A percentile compares a stretch with the other conserved stretches of the same genome.
phyloP scores from a whole-genome alignment of 2,329 filamentous ascomycete genomes.

The Fusarium cicatricum region DNA sequence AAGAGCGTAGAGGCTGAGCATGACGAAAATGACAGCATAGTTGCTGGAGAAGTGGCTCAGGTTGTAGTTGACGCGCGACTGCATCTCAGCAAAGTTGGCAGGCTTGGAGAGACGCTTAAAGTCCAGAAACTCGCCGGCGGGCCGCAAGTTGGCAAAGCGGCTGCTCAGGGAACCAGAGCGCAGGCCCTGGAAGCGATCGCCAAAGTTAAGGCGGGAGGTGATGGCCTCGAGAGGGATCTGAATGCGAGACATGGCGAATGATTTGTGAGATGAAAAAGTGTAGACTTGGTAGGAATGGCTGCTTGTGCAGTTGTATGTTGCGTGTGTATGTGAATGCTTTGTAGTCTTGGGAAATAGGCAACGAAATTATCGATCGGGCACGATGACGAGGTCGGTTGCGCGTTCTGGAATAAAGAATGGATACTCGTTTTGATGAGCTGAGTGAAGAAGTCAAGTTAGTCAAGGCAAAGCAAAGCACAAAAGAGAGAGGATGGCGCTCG shows the following conservation, averaged over 20 bases:
- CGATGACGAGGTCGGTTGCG: constrained; percentile 35
- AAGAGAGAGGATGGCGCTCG: neutral
- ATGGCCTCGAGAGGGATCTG: constrained; percentile 92
- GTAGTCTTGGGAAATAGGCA: constrained; percentile 34
- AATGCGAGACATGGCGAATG: constrained; percentile 76
- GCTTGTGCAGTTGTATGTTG: constrained; percentile 15
- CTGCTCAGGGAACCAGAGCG: constrained; percentile 79
- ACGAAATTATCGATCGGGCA: constrained; percentile 37
- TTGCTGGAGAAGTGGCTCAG: constrained; percentile 97
- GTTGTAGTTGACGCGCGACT: constrained; percentile 97
- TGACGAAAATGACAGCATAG: constrained; percentile 91
- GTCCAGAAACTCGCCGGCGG: constrained; percentile 93
- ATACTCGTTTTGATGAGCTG: constrained; percentile 31
- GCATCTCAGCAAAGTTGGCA: constrained; percentile 86
- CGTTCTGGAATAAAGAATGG: constrained; percentile 33
- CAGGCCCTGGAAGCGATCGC: constrained; percentile 84
- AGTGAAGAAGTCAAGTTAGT: constrained; percentile 8
- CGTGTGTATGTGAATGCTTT: constrained; percentile 22
- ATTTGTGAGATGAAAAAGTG: constrained; percentile 18
- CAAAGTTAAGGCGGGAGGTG: constrained; percentile 88
- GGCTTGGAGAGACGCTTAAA: constrained; percentile 96
- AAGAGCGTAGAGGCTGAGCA: constrained; percentile 95
- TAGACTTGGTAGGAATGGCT: constrained; percentile 15
- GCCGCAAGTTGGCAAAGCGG: constrained; percentile 91
- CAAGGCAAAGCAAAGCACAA: constrained; percentile 7